phyloP scores from a whole-genome alignment of 768 basidiomycete species.

The Leccinellum albellum region DNA sequence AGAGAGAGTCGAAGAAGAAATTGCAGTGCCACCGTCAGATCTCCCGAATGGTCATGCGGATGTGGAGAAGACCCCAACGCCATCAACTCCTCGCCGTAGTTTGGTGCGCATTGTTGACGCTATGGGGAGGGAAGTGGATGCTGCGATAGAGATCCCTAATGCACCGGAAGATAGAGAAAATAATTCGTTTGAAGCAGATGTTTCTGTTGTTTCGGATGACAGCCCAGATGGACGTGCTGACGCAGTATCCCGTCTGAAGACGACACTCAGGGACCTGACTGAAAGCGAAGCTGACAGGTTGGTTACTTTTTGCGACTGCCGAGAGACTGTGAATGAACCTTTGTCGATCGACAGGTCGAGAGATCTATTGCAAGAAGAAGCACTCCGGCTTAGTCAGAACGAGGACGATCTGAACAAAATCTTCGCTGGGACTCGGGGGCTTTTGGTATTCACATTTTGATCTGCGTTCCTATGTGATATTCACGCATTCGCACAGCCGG shows the following conservation, averaged over 20 bases:
- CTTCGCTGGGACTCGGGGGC: conserved; percentile 35
- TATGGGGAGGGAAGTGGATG: conserved; percentile 59
- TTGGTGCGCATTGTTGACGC: conserved; percentile 63
- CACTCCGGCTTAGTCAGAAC: conserved; percentile 48
- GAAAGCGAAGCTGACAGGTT: conserved; percentile 59
- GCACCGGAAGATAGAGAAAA: conserved; percentile 15
- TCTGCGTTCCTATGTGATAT: background rate
- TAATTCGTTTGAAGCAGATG: conserved; percentile 17
- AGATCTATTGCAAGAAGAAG: conserved; percentile 43
- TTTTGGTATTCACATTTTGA: conserved; percentile 34
- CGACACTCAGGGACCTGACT: conserved; percentile 54
- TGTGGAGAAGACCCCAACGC: conserved; percentile 10
- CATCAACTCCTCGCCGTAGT: conserved; percentile 31
- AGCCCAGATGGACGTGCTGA: conserved; percentile 39
- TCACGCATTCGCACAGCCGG: conserved; percentile 17
- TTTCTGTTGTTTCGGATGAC: conserved; percentile 23
- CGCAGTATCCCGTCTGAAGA: conserved; percentile 53
- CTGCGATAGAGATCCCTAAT: conserved; percentile 32
- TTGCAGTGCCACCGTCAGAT: background rate
- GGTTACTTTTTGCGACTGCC: conserved; percentile 1
- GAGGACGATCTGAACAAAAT: conserved; percentile 37
- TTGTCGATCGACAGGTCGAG: background rate
- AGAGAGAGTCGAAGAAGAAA: conserved; percentile 31
- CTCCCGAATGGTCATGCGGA: conserved; percentile 17
- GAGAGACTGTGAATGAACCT: conserved; percentile 4